Conservation (phyloP, 352 stramenopile genomes). For the Phytopythium oedochilum region DNA sequence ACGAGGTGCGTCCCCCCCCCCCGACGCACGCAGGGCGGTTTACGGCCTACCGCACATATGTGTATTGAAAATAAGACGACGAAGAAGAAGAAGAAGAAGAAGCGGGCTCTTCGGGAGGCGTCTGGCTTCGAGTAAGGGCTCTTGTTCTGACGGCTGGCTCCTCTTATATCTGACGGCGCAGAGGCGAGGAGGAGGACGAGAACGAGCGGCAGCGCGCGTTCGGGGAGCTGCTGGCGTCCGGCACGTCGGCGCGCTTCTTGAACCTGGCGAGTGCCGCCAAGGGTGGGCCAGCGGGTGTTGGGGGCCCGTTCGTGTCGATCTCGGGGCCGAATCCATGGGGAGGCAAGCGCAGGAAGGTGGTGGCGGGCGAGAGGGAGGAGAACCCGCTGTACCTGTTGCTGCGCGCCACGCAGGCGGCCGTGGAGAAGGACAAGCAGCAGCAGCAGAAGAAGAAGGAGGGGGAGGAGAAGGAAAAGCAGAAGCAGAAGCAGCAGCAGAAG, state of each 20-base stretch:
- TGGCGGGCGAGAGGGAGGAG: not conserved
- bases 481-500: not conserved
- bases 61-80: too few relatives aligned
- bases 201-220: constrained; percentile 4
- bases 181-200: not conserved
- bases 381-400: constrained; percentile 6
- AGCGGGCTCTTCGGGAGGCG: too few relatives aligned
- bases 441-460: not conserved
- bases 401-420: constrained; percentile 1
- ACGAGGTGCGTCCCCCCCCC: not conserved
- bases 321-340: not conserved
- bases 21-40: too few relatives aligned
- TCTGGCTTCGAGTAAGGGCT: too few relatives aligned
- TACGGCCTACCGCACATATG: too few relatives aligned
- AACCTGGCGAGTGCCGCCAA: not conserved
- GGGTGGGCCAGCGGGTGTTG: not conserved
- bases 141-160: too few relatives aligned
- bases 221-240: constrained; percentile 1
- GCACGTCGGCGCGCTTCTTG: not conserved
- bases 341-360: not conserved
- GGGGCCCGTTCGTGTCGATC: not conserved
- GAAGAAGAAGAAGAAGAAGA: too few relatives aligned
- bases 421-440: not conserved
- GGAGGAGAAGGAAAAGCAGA: not conserved
- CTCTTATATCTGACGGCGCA: not conserved